Evolutionary conservation across 1,284 basidiomycete genomes (phyloP).

Genomic region (Sporisorium reilianum): DNA sequence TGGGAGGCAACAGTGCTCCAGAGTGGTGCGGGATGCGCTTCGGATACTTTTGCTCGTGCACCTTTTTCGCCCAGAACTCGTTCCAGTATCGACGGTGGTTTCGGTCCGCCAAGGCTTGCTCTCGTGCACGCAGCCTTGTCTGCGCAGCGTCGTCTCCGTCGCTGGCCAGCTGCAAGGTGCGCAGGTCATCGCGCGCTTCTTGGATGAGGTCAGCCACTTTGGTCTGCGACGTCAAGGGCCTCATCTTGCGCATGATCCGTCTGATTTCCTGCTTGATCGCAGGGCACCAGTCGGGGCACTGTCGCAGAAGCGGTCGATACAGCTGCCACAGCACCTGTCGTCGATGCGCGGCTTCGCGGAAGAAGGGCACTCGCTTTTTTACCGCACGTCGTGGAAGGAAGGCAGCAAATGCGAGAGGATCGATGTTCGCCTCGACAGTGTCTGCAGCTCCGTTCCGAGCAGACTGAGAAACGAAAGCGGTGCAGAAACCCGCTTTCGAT

Average conservation of each 20-base stretch:
- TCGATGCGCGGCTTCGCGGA: slow-evolving; percentile 33
- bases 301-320: slow-evolving; percentile 52
- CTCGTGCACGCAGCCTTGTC: slow-evolving; percentile 8
- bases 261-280: slow-evolving; percentile 21
- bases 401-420: slow-evolving; percentile 4
- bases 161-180: slow-evolving; percentile 5
- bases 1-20: slow-evolving; percentile 61
- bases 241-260: slow-evolving; percentile 24
- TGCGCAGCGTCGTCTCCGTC: slow-evolving; percentile 16
- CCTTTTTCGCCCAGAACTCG: slow-evolving; percentile 21
- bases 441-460: too few species aligned
- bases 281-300: slow-evolving; percentile 24
- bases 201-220: slow-evolving; percentile 15
- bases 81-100: slow-evolving; percentile 27
- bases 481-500: slow-evolving; percentile 27
- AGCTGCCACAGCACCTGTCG: slow-evolving; percentile 41
- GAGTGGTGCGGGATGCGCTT: slow-evolving; percentile 53
- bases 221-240: slow-evolving; percentile 21
- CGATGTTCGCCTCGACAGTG: background rate
- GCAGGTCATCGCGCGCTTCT: slow-evolving; percentile 19
- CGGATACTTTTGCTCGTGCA: slow-evolving; percentile 41
- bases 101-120: slow-evolving; percentile 20
- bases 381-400: slow-evolving; percentile 22
- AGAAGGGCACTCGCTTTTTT: slow-evolving; percentile 46
- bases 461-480: background rate